Evolutionary conservation across 2,329 filamentous ascomycete species (phyloP).

Genomic region (Phyllosticta capitalensis): DNA sequence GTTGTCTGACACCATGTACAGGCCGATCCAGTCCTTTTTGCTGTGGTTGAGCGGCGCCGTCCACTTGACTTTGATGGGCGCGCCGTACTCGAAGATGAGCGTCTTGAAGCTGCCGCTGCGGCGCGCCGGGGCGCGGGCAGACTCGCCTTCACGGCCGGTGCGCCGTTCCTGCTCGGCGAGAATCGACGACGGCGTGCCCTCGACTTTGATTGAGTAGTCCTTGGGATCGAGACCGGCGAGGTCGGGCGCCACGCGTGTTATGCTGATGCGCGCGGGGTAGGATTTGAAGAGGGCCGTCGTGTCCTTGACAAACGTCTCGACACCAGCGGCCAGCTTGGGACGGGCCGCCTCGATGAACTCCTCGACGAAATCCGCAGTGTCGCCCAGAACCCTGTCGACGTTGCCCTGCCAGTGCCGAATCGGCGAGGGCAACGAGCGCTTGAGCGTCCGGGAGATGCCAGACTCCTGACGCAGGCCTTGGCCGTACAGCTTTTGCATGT

Average conservation of each 20-base stretch:
- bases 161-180: constrained; percentile 48
- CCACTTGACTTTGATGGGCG: constrained; percentile 85
- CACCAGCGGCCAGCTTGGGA: constrained; percentile 76
- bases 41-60: constrained; percentile 77
- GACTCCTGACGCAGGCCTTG: constrained; percentile 74
- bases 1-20: constrained; percentile 96
- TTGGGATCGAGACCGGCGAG: constrained; percentile 69
- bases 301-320: constrained; percentile 79
- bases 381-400: constrained; percentile 77
- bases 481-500: constrained; percentile 98
- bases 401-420: constrained; percentile 77
- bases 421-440: constrained; percentile 72
- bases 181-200: constrained; percentile 48
- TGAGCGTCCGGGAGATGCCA: constrained; percentile 84
- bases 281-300: constrained; percentile 81
- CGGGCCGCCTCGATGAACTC: constrained; percentile 79
- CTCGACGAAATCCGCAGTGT: constrained; percentile 80
- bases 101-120: constrained; percentile 57
- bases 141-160: constrained; percentile 64
- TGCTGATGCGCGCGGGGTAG: constrained; percentile 75
- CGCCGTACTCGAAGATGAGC: constrained; percentile 75
- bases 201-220: constrained; percentile 68
- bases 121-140: constrained; percentile 56
- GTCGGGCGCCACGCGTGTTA: constrained; percentile 70
- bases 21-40: constrained; percentile 87